Conservation (phyloP, 805 yeast species). For the Wickerhamiella occidentalis region DNA sequence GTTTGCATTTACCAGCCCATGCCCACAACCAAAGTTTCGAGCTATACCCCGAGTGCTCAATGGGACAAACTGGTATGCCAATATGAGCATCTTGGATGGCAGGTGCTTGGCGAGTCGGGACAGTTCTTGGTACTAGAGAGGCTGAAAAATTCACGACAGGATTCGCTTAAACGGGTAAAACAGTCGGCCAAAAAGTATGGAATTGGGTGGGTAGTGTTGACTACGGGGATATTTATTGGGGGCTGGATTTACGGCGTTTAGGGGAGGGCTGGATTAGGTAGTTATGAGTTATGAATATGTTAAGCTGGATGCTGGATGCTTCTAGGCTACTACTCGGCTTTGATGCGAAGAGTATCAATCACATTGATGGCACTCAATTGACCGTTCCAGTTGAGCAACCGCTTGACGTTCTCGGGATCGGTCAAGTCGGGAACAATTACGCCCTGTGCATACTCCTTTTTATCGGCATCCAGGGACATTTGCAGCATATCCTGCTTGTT, state of each 20-base stretch:
- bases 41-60: conserved; percentile 1
- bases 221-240: conserved; percentile 14
- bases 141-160: conserved; percentile 10
- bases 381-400: conserved; percentile 67
- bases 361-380: conserved; percentile 53
- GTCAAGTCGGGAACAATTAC: conserved; percentile 58
- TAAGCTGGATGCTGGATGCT: neutral
- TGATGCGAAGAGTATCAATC: conserved; percentile 2
- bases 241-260: neutral
- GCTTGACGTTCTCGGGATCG: conserved; percentile 44
- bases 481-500: conserved; percentile 58
- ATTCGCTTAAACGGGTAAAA: neutral
- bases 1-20: conserved; percentile 6
- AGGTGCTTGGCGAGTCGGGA: conserved; percentile 36
- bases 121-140: conserved; percentile 35
- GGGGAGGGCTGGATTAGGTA: no score
- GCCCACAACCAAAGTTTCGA: conserved; percentile 10
- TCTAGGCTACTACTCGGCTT: neutral
- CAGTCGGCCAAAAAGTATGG: conserved; percentile 6
- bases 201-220: conserved; percentile 12
- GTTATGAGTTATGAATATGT: no score
- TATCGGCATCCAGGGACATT: conserved; percentile 48
- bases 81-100: conserved; percentile 40
- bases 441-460: conserved; percentile 55
- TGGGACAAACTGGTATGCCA: conserved; percentile 28